Evolutionary conservation across 345 rosid genomes (phyloP).

Genomic region (Psidium guajava): DNA sequence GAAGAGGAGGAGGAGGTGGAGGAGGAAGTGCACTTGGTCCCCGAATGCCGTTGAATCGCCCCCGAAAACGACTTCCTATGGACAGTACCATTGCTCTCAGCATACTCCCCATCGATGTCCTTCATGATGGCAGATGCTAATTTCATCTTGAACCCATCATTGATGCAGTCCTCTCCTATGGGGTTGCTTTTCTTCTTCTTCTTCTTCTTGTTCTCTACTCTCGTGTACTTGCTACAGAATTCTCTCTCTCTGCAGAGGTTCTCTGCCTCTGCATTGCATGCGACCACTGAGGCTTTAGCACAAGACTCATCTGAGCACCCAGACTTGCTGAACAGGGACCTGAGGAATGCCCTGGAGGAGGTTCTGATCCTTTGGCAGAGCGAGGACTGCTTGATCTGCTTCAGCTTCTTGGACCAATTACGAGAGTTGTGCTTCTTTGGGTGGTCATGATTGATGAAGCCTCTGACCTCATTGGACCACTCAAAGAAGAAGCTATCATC

Average conservation of each 20-base stretch:
- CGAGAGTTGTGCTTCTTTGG: constrained; percentile 12
- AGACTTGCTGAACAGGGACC: constrained; percentile 49
- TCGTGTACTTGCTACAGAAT: constrained; percentile 10
- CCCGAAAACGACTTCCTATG: constrained; percentile 87
- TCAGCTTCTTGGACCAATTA: constrained; percentile 35
- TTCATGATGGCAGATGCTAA: neutral
- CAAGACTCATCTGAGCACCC: constrained; percentile 39
- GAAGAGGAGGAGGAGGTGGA: constrained; percentile 32
- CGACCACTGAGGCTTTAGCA: constrained; percentile 13
- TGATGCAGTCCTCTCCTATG: neutral
- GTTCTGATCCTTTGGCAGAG: constrained; percentile 51
- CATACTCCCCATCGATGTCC: constrained; percentile 17
- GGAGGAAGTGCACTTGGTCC: constrained; percentile 11
- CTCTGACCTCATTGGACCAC: constrained; percentile 40
- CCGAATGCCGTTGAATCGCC: constrained; percentile 50
- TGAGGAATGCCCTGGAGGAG: constrained; percentile 56
- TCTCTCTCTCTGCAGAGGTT: neutral
- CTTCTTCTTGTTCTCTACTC: constrained; percentile 10
- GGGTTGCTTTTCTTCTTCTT: constrained; percentile 23
- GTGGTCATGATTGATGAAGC: constrained; percentile 19
- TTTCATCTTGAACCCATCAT: neutral
- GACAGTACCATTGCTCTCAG: constrained; percentile 7
- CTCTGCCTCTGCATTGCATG: constrained; percentile 16
- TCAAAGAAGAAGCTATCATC: constrained; percentile 40
- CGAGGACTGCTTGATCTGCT: constrained; percentile 43